Percentiles rank a stretch among this genome's conserved stretches.
Evolutionary conservation across 1,284 basidiomycete species (phyloP).

Genomic region (Papiliotrema nemorosa): DNA sequence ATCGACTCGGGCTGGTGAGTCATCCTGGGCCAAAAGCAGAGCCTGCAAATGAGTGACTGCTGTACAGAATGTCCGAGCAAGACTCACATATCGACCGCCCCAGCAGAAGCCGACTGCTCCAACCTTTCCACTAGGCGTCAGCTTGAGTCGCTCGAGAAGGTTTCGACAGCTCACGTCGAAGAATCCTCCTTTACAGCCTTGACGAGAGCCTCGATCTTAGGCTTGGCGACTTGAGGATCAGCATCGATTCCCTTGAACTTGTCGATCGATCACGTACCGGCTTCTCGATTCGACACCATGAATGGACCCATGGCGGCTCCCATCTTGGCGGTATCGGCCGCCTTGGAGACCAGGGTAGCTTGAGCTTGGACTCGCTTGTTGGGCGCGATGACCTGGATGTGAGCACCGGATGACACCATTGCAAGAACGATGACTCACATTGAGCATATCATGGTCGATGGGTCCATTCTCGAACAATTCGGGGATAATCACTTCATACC

Average conservation of each 20-base stretch:
- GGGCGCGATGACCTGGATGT: constrained; percentile 27
- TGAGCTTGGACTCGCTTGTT: constrained; percentile 27
- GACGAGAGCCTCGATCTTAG: constrained; percentile 40
- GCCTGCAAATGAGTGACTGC: constrained; percentile 1
- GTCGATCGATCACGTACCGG: constrained; percentile 13
- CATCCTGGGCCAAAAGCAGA: constrained; percentile 53
- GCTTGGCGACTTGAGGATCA: constrained; percentile 25
- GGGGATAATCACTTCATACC: constrained; percentile 61
- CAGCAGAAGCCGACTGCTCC: constrained; percentile 29
- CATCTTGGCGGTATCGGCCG: constrained; percentile 28
- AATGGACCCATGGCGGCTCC: constrained; percentile 31
- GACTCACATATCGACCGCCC: constrained; percentile 32
- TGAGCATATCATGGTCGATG: constrained; percentile 51
- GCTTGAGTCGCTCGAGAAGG: not conserved
- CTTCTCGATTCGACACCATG: constrained; percentile 38
- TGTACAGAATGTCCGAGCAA: not conserved
- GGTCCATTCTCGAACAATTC: constrained; percentile 64
- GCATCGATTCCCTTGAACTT: not conserved
- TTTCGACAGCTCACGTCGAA: constrained; percentile 20
- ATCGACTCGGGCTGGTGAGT: constrained; percentile 66
- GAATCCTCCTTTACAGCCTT: constrained; percentile 35
- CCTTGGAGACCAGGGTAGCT: constrained; percentile 43
- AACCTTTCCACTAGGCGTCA: constrained; percentile 33
- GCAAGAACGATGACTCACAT: constrained; percentile 27
- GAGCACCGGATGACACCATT: not conserved